Percentiles rank a stretch among this genome's conserved stretches.
phyloP scores from a whole-genome alignment of 768 basidiomycete genomes.

The Hericium alpestre region DNA sequence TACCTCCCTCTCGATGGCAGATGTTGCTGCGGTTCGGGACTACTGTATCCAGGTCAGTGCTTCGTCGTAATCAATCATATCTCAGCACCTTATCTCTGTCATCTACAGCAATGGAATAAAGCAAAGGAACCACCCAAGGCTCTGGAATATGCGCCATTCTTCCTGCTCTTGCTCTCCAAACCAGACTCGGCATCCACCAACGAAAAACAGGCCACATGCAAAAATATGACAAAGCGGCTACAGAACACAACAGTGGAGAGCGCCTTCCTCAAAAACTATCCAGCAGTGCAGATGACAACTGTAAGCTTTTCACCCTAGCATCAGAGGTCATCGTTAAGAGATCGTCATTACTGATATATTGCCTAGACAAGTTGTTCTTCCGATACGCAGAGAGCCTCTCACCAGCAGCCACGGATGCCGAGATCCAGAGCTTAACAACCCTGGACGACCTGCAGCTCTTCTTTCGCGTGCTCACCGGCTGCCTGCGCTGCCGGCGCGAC shows the following conservation, averaged over 20 bases:
- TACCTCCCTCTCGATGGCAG: constrained; percentile 92
- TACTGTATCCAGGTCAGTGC: constrained; percentile 67
- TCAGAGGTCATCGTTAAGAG: too few relatives aligned
- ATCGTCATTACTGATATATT: too few relatives aligned
- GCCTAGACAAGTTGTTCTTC: constrained; percentile 73
- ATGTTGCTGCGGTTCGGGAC: constrained; percentile 93
- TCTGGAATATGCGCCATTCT: constrained; percentile 93
- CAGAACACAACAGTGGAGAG: constrained; percentile 30
- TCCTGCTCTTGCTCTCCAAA: constrained; percentile 86
- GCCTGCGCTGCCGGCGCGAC: constrained; percentile 75
- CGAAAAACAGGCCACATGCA: constrained; percentile 26
- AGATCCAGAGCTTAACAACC: constrained; percentile 69
- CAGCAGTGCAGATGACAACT: constrained; percentile 47
- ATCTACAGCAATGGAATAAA: constrained; percentile 78
- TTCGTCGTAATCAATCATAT: neutral
- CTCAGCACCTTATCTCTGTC: neutral
- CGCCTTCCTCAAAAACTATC: constrained; percentile 57
- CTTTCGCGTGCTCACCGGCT: constrained; percentile 58
- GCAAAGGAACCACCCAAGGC: constrained; percentile 93
- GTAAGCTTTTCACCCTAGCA: constrained; percentile 36
- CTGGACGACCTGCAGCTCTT: constrained; percentile 57
- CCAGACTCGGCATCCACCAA: constrained; percentile 60
- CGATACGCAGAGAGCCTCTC: constrained; percentile 74
- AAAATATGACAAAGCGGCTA: constrained; percentile 33
- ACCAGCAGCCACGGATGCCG: constrained; percentile 85